Evolutionary conservation across 345 rosid genomes (phyloP), one percentile per base, ranked within the genome.

Genomic region (Corymbia maculata): DNA sequence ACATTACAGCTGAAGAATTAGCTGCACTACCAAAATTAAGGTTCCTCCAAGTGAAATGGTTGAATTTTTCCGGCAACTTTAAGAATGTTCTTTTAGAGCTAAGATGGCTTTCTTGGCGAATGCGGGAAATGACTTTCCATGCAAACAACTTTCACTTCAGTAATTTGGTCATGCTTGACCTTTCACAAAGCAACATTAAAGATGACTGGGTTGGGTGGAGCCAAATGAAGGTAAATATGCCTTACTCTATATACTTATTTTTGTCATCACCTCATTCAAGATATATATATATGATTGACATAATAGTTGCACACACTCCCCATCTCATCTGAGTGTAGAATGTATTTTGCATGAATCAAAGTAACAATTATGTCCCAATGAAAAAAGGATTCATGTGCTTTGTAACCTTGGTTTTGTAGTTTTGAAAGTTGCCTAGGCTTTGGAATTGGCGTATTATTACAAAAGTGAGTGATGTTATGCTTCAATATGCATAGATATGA

Each of bases 81-180:
- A 0, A 55, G 28, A 55, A 55, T n/a, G n/a, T n/a, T 55, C 13
- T 21, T 22, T 0, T 55, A 0, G 0, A 55, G 8, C 1, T 4
- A 22, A 0, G 9, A 0, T 7, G 10, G 26, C 59, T 3, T 8
- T 1, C 0, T 22, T 2, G 61, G 61, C 5, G 8, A 55, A 55
- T 12, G 22, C 4, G 3, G 9, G 4, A 24, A 1, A 8, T 1
- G 13, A 1, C 61, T 55, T 22, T 22, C 6, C 13, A 9, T 8
- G 61, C 1, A 4, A 55, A 55, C 4, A 9, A 55, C 12, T 55
- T 55, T 22, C 28, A 55, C 28, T 21, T 55, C 2, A 21, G 0
- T 19, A 22, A 55, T 22, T 22, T 55, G 61, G 61, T 55, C 28
- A 3, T 55, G 61, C 6, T 22, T 0, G 12, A 55, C 61, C 28